Percentiles rank a stretch among this genome's conserved stretches.
Evolutionary conservation across 257 asterid genomes (phyloP).

Genomic region (Rhazya stricta): DNA sequence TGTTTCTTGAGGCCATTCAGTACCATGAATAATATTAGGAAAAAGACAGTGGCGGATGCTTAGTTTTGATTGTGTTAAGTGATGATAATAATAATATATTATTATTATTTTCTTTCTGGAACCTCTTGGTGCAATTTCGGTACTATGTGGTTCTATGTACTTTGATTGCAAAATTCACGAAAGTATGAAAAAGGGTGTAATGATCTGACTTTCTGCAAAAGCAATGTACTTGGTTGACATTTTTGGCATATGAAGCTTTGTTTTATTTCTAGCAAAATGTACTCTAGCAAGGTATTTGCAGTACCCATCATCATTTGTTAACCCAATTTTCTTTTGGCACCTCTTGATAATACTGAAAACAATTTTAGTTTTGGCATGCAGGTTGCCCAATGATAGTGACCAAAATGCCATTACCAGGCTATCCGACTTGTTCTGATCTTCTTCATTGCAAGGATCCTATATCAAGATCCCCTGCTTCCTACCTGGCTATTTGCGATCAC

Average conservation of each 20-base stretch:
- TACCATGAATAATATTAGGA: background rate
- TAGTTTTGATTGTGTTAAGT: background rate
- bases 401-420: conserved; percentile 13
- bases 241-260: background rate
- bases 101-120: background rate
- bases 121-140: background rate
- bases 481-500: conserved; percentile 18
- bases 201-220: background rate
- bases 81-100: background rate
- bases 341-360: background rate
- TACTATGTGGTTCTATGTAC: background rate
- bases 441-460: background rate
- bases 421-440: conserved; percentile 2
- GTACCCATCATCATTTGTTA: background rate
- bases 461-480: conserved; percentile 11
- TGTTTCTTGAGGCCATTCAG: background rate
- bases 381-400: conserved; percentile 17
- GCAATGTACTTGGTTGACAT: background rate
- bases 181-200: background rate
- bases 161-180: background rate
- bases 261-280: background rate
- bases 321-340: background rate
- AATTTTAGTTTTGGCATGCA: conserved; percentile 6
- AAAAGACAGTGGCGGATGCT: too few relatives aligned
- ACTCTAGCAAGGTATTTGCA: background rate